Base-by-base conservation (phyloP, 805 yeast genomes). In the Blastobotrys terrestris region DNA sequence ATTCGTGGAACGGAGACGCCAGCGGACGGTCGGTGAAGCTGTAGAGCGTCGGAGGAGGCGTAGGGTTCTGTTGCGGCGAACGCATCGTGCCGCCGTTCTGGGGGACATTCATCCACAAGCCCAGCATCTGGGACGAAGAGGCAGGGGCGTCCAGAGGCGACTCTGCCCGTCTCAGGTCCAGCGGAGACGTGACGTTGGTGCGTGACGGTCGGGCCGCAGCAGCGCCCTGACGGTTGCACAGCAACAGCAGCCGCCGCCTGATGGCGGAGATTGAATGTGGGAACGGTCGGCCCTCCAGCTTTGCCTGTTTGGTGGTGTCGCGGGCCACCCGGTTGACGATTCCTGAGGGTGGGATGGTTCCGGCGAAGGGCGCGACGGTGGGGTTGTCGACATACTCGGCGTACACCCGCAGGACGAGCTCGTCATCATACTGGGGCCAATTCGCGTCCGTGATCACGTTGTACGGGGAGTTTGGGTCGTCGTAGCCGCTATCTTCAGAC, bases 261-360 rank as follows among this genome's bases (percentile, higher is more conserved):
- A 62, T 61, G 13, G 71, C 66, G 21, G 58, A 57, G 49, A 66
- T 42, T 3, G 66, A 60, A 49, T 68, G 72, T 4, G 67, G 67
- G 51, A 65, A 68, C 2, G 56, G 48, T 3, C 61, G 44, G 8
- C 64, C 55, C 31, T 57, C 51, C 39, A 47, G 50, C 49, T 57
- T 59, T 19, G 70, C 69, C 42, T 60, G 58, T 53, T 71, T 70
- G 31, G 79, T 67, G 22, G 84, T 76, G 44, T 78, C 74, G 59
- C 80, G 81, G 4, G 87, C 78, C 0, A 83, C 83, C 50, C 74
- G 73, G 43, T 81, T 80, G 18, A 83, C 72, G 2, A 84, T 75
- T 1, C 89, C 89, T 1, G 83, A 75, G 0, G 90, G 89, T 5
- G 89, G 90, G 60, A 77, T 77, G 43, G 72, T 64, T 15, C 79